Conservation (phyloP, 169 alveolate species). For the Eimeria necatrix region DNA sequence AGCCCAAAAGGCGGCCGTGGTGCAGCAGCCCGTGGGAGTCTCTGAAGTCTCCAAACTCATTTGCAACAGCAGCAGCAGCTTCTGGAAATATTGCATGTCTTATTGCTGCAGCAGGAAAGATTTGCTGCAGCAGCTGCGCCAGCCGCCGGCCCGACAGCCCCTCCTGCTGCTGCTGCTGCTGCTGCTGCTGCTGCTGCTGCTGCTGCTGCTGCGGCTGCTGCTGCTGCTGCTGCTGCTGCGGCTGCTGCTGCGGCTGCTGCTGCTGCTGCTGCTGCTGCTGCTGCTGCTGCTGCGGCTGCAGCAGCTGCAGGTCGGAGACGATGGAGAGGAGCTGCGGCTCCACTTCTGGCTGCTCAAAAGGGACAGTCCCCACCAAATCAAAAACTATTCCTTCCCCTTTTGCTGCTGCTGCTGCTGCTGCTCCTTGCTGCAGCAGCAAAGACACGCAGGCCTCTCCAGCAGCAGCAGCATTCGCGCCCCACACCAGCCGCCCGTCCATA, state of each 20-base stretch:
- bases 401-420: background rate
- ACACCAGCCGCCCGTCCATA: constrained; percentile 2
- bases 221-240: too few relatives aligned
- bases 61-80: background rate
- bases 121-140: background rate
- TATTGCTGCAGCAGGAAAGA: background rate
- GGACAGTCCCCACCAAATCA: constrained; percentile 7
- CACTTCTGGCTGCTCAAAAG: background rate
- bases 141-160: background rate
- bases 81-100: constrained; percentile 37
- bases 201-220: too few relatives aligned
- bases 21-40: constrained; percentile 35
- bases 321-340: background rate
- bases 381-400: background rate
- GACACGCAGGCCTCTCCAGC: background rate
- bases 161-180: background rate
- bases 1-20: constrained; percentile 60
- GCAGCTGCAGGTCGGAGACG: background rate
- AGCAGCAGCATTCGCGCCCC: background rate
- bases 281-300: too few relatives aligned
- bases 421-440: background rate
- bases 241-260: too few relatives aligned
- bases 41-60: constrained; percentile 38
- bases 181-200: too few relatives aligned
- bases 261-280: too few relatives aligned